Evolutionary conservation across 208 protist species (phyloP), one percentile per base, ranked within the genome.

Genomic region (Crithidia acanthocephali): DNA sequence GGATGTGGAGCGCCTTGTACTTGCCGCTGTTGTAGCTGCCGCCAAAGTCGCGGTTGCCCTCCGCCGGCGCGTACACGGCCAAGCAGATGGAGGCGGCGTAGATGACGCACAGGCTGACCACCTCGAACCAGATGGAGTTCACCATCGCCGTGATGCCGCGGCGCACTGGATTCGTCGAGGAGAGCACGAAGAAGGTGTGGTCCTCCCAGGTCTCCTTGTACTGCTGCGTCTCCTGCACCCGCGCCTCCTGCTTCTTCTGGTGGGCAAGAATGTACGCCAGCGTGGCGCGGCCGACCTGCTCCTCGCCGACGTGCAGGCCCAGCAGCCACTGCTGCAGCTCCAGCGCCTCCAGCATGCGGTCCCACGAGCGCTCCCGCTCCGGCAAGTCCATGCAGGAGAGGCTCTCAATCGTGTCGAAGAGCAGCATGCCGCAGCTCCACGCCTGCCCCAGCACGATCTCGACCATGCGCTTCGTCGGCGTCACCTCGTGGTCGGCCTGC

Each of bases 261-360:
- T 93, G 84, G 15, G 92, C 90, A 48, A 95, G 77, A 56, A 92
- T 79, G 80, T 96, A 96, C 25, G 88, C 90, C 48, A 95, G 90
- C n/a, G 91, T 93, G 28, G 89, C 86, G 47, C 88, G 85, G 45
- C 92, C 94, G 5, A 95, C 90, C 71, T 95, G 88, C 72, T 97
- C 91, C 80, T 97, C 91, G 32, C 93, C 91, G n/a, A 93, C 82
- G 68, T 95, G 93, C 55, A 97, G 81, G 63, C 87, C 82, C 35
- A 96, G 76, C 11, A 97, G 57, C 90, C 90, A 94, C 77, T 94
- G 81, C 72, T 97, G 91, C 66, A 94, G 57, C 80, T 96, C 83
- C 27, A 95, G 80, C 35, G 90, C 82, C 58, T 91, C 76, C 44
- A 91, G 68, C 65, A 90, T 70, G 52, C 85, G 83, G 64, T 89